Evolutionary conservation across 345 rosid species (phyloP).

Genomic region (Hibiscus mutabilis): DNA sequence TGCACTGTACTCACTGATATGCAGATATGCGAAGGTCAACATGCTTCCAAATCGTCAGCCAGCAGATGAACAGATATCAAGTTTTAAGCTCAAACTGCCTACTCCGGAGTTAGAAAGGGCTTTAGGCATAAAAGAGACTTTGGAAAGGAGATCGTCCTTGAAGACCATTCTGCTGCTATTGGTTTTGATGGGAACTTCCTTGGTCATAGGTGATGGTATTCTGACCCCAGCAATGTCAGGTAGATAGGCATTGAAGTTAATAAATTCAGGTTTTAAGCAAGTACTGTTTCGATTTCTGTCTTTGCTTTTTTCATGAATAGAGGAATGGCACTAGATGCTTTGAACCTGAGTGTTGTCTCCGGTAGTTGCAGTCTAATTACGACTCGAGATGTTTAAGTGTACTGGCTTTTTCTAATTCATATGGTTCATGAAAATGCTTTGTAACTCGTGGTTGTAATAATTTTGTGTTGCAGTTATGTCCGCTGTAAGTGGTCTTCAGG

Average conservation of each 20-base stretch:
- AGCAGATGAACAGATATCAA: conserved; percentile 88
- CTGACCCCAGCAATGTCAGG: conserved; percentile 97
- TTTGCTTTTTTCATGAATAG: background rate
- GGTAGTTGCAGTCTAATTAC: background rate
- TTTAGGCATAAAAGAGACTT: conserved; percentile 60
- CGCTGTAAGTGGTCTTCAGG: conserved; percentile 93
- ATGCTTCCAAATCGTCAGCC: conserved; percentile 89
- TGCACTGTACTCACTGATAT: conserved; percentile 80
- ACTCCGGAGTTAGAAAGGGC: conserved; percentile 94
- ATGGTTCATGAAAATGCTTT: background rate
- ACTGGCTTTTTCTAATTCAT: background rate
- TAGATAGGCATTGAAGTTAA: conserved; percentile 13
- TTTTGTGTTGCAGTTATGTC: conserved; percentile 74
- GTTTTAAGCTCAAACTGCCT: conserved; percentile 84
- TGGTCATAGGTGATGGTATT: conserved; percentile 96
- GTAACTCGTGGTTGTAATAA: background rate
- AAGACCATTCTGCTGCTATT: conserved; percentile 70
- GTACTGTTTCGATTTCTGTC: background rate
- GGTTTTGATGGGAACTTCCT: conserved; percentile 95
- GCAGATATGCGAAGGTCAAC: conserved; percentile 86
- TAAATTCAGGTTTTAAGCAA: background rate
- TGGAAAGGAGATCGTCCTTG: conserved; percentile 62
- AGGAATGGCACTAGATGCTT: background rate
- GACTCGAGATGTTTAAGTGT: background rate
- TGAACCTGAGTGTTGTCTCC: background rate